Percentiles rank a stretch among this genome's conserved stretches.
phyloP scores from a whole-genome alignment of 768 basidiomycete species.

The Plicaturopsis crispa region DNA sequence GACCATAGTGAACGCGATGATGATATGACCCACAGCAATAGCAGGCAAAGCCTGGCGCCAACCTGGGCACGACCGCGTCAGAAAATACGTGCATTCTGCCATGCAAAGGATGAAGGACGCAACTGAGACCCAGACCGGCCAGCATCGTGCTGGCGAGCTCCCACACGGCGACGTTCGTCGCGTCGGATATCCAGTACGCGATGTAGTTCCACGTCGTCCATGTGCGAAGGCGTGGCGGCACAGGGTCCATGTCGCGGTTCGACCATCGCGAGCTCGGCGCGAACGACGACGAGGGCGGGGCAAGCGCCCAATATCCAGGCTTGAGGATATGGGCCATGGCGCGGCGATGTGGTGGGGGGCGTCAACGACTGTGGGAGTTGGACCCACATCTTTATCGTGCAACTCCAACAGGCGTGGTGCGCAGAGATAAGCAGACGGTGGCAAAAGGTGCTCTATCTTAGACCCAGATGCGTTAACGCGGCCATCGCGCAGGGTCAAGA shows the following conservation, averaged over 20 bases:
- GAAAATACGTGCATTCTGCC: not conserved
- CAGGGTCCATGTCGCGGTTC: conserved; percentile 76
- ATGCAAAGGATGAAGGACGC: conserved; percentile 1
- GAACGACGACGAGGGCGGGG: conserved; percentile 41
- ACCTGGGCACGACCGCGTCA: conserved; percentile 1
- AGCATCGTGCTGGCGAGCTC: conserved; percentile 70
- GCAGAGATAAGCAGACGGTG: too few relatives aligned
- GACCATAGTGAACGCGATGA: conserved; percentile 69
- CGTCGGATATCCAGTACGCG: conserved; percentile 44
- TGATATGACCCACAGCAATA: conserved; percentile 64
- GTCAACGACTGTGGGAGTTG: too few relatives aligned
- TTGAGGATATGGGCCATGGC: conserved; percentile 18
- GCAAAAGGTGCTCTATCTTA: too few relatives aligned
- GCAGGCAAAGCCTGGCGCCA: conserved; percentile 60
- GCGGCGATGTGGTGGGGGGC: too few relatives aligned
- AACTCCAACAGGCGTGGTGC: too few relatives aligned
- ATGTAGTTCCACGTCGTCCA: conserved; percentile 66
- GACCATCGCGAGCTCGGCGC: conserved; percentile 54
- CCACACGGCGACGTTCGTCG: conserved; percentile 29
- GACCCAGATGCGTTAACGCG: too few relatives aligned
- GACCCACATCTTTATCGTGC: too few relatives aligned
- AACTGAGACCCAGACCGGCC: conserved; percentile 57
- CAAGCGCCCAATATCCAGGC: conserved; percentile 39
- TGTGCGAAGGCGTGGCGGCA: conserved; percentile 49
- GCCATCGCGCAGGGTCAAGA: too few relatives aligned